Percentiles rank a stretch among this genome's conserved stretches.
Conservation (phyloP, 768 basidiomycete genomes). For the Leccinum broughii region DNA sequence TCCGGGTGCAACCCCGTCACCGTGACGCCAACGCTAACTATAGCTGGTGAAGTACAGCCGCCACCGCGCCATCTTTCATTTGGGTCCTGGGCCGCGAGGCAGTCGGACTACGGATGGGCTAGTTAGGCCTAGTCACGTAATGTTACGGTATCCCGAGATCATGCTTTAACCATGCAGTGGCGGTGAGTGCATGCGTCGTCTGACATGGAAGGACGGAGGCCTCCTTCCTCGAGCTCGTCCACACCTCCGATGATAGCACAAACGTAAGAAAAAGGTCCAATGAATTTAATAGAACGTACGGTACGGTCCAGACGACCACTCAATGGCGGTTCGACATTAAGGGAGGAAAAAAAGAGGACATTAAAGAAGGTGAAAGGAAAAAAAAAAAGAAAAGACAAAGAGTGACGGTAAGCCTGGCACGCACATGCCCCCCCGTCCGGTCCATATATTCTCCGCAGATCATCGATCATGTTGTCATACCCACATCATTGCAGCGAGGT, state of each 20-base stretch:
- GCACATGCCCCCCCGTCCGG: conserved; percentile 11
- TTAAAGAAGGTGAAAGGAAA: conserved; percentile 4
- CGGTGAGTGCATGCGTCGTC: conserved; percentile 24
- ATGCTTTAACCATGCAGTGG: conserved; percentile 32
- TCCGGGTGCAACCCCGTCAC: too few species aligned
- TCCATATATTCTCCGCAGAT: conserved; percentile 30
- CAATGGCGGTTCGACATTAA: conserved; percentile 21
- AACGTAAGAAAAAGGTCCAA: conserved; percentile 19
- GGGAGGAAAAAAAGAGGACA: conserved; percentile 4
- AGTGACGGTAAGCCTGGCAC: conserved; percentile 8
- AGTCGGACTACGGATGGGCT: conserved; percentile 9
- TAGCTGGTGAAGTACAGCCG: neutral
- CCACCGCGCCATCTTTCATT: conserved; percentile 13
- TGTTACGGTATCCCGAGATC: conserved; percentile 31
- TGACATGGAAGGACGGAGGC: neutral
- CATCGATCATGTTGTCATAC: conserved; percentile 31
- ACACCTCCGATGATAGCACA: conserved; percentile 13
- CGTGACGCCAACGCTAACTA: too few species aligned
- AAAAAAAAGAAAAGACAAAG: conserved; percentile 1
- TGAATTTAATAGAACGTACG: conserved; percentile 19
- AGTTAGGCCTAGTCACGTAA: conserved; percentile 24
- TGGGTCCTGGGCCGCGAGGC: conserved; percentile 13
- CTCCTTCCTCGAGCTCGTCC: neutral
- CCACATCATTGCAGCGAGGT: conserved; percentile 36
- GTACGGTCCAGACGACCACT: conserved; percentile 19